A percentile compares a stretch with the other conserved stretches of the same genome.
Evolutionary conservation across 192 early-diverging fungal species (phyloP).

Genomic region (Backusella tuberculispora): DNA sequence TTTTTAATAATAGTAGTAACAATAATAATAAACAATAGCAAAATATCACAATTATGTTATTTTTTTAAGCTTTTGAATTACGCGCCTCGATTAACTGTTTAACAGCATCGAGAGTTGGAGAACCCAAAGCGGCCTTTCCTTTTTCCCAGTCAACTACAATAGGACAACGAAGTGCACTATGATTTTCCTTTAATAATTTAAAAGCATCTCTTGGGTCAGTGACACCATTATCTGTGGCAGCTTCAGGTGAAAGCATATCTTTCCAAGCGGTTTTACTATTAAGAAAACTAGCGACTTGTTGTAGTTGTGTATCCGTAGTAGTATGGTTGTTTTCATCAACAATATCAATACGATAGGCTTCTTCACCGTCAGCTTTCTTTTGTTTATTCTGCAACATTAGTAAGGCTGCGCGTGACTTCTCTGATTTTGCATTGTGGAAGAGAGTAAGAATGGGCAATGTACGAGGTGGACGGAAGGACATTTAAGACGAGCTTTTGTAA

Average conservation of each 20-base stretch:
- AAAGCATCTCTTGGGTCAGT: not conserved
- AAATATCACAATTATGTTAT: not conserved
- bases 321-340: constrained; percentile 25
- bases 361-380: constrained; percentile 14
- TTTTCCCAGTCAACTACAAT: constrained; percentile 45
- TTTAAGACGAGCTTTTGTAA: not conserved
- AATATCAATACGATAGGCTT: constrained; percentile 32
- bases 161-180: constrained; percentile 29
- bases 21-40: no score
- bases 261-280: constrained; percentile 21
- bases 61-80: not conserved
- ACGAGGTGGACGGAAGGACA: constrained; percentile 38
- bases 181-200: constrained; percentile 22
- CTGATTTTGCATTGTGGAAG: constrained; percentile 36
- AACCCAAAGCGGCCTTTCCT: constrained; percentile 35
- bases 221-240: constrained; percentile 13
- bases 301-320: constrained; percentile 30
- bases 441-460: constrained; percentile 39
- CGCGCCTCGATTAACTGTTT: constrained; percentile 25
- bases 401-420: constrained; percentile 24
- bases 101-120: constrained; percentile 21
- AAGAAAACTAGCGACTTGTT: constrained; percentile 27
- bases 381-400: constrained; percentile 14
- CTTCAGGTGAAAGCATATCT: constrained; percentile 32
- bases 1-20: not conserved